Evolutionary conservation across 2,329 filamentous ascomycete genomes (phyloP).

Genomic region (Colletotrichum cereale): DNA sequence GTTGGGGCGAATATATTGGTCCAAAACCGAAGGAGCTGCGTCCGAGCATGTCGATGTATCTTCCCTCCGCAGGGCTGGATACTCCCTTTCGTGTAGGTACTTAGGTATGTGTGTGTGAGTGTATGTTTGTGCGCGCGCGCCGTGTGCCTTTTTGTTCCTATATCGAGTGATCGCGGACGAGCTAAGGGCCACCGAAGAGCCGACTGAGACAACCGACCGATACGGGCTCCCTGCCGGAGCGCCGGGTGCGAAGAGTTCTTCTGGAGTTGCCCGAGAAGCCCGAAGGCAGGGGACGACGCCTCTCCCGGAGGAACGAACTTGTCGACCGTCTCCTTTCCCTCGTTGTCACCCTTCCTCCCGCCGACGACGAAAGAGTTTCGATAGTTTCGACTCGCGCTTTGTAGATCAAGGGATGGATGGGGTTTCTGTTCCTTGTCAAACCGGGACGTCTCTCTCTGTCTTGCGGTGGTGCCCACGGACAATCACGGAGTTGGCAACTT

Average conservation of each 20-base stretch:
- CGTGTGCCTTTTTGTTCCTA: neutral
- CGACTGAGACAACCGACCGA: conserved; percentile 17
- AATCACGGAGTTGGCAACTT: conserved; percentile 37
- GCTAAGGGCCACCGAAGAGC: conserved; percentile 3
- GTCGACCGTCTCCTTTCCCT: neutral
- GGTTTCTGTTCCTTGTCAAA: conserved; percentile 9
- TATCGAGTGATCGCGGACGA: neutral
- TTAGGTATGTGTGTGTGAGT: neutral
- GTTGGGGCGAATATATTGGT: conserved; percentile 17
- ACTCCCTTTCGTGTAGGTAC: neutral
- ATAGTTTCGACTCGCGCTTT: neutral
- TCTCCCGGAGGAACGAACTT: conserved; percentile 8
- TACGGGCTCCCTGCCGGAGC: conserved; percentile 18
- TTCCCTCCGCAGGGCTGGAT: conserved; percentile 18
- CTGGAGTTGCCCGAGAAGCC: conserved; percentile 26
- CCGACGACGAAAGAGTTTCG: neutral
- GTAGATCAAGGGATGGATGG: conserved; percentile 16
- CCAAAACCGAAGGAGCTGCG: neutral
- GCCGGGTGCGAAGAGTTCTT: conserved; percentile 10
- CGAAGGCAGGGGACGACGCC: neutral
- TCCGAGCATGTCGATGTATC: conserved; percentile 20
- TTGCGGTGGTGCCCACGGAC: conserved; percentile 31
- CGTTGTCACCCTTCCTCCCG: neutral
- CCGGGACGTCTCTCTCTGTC: neutral
- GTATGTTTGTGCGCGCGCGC: neutral